A percentile compares a stretch with the other conserved stretches of the same genome.
Evolutionary conservation across 148 eudicot genomes (phyloP).

Genomic region (Vaccinium corymbosum): DNA sequence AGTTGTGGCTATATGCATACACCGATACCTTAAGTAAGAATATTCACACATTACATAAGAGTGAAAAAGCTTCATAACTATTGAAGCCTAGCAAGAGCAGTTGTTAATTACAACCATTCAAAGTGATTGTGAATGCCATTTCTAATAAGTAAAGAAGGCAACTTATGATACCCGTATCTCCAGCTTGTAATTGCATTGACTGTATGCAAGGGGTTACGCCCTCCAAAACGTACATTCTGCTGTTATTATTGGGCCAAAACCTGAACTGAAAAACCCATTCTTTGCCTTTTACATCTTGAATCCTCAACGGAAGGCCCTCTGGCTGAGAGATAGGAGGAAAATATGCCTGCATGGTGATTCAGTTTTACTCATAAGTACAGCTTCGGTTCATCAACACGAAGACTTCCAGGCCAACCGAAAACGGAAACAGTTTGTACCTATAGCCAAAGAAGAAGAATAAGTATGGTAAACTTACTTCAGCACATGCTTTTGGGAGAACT

Average conservation of each 20-base stretch:
- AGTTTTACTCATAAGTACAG: constrained; percentile 17
- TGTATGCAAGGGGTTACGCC: constrained; percentile 99
- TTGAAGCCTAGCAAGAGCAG: background rate
- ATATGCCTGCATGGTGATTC: constrained; percentile 65
- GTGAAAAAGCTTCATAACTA: background rate
- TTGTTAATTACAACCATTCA: background rate
- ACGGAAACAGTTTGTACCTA: background rate
- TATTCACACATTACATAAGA: background rate
- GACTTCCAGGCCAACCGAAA: background rate
- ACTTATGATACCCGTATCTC: constrained; percentile 73
- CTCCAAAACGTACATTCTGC: constrained; percentile 98
- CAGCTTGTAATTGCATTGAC: constrained; percentile 97
- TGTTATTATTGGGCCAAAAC: constrained; percentile 98
- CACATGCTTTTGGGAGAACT: constrained; percentile 99
- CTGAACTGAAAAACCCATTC: constrained; percentile 98
- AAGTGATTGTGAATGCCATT: background rate
- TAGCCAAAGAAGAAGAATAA: constrained; percentile 10
- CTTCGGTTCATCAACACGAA: background rate
- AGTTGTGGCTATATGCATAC: background rate
- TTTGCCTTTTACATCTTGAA: constrained; percentile 94
- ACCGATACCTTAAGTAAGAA: background rate
- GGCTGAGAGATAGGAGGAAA: constrained; percentile 95
- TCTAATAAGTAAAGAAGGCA: constrained; percentile 7
- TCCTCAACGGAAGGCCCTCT: constrained; percentile 91
- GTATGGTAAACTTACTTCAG: constrained; percentile 67